Base-by-base conservation (phyloP, 257 asterid genomes). In the Ligustrum vulgare region DNA sequence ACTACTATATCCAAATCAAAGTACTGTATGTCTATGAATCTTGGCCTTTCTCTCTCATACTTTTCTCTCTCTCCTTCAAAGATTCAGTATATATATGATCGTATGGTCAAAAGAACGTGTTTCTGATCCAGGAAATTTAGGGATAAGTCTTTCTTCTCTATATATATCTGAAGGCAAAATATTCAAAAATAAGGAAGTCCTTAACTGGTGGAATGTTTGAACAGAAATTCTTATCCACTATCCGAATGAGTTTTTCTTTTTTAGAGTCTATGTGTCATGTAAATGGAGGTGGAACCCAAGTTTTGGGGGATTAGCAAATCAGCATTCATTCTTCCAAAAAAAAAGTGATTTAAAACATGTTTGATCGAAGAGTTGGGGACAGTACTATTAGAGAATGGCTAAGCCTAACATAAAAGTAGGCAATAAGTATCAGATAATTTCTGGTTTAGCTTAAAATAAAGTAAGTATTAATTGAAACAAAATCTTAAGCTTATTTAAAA, bases 171-270 rank as follows among this genome's bases (percentile, higher is more conserved):
- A 62, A 67, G 22, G 32, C 67, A 67, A 32, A 65, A 73, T 76
- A 81, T 45, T 23, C 41, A 75, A 79, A 68, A 70, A 71, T 65
- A 65, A 69, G 69, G 32, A 64, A 54, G 68, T 31, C 79, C 79
- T 66, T 23, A 63, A 64, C 67, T 71, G 73, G 74, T 65, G 84
- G 83, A 78, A 63, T 70, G 75, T 76, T 70, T 70, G 56, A 74
- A 74, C 69, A 45, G 88, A 67, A 78, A 72, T 84, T 78, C 88
- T 88, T 84, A 86, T 86, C 90, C 87, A 77, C 76, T 81, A 15
- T 43, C 70, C 54, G 81, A 74, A 68, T 35, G 74, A 35, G 22
- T 73, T 60, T 25, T 69, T 60, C 9, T 12, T 0, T n/a, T 64
- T 43, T 58, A 28, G 82, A 80, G 69, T 70, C 43, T 34, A 51